Evolutionary conservation across 2,329 filamentous ascomycete genomes (phyloP), one percentile per base, ranked within the genome.

Genomic region (Alternaria solani): DNA sequence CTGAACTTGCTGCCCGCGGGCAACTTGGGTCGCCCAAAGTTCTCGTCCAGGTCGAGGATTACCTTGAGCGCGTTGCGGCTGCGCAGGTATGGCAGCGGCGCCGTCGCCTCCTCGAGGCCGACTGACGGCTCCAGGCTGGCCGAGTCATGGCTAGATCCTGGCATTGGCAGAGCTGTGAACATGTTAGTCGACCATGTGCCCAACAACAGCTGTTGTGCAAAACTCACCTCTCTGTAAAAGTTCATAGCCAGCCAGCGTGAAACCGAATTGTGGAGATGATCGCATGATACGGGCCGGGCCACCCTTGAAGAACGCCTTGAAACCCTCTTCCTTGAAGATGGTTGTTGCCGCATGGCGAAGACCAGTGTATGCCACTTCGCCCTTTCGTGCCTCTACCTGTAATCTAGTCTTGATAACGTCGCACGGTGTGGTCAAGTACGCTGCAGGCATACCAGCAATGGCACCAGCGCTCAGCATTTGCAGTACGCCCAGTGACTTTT

Each of bases 381-480:
- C 95, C 85, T 98, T 98, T 67, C 95, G 91, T 23, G 94, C 94
- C 81, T 99, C 95, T 60, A 99, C 95, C 80, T 99, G 95, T 61
- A 99, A 86, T 78, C 95, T 91, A 3, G 95, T 99, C 86, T 99
- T 99, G 89, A 99, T 98, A 63, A 99, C 95, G 76, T 99, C 95
- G 83, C 92, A 97, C 0, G 95, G 95, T 2, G 95, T 99, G 25
- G 95, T 99, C 64, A 99, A 86, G 82, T 99, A 99, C 12, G 82
- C 82, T 16, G 82, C 82, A 12, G 82, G 82, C 82, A 85, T 85
- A 74, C 82, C 82, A 12, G 82, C 82, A 51, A 99, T 97, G 61
- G 95, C 95, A 82, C 95, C 95, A 7, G 95, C 93, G 20, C 92
- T 95, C 64, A 99, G 86, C 57, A 99, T 90, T 82, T 98, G 94